A percentile compares a stretch with the other conserved stretches of the same genome.
Conservation (phyloP, 257 asterid genomes). For the Phtheirospermum japonicum region DNA sequence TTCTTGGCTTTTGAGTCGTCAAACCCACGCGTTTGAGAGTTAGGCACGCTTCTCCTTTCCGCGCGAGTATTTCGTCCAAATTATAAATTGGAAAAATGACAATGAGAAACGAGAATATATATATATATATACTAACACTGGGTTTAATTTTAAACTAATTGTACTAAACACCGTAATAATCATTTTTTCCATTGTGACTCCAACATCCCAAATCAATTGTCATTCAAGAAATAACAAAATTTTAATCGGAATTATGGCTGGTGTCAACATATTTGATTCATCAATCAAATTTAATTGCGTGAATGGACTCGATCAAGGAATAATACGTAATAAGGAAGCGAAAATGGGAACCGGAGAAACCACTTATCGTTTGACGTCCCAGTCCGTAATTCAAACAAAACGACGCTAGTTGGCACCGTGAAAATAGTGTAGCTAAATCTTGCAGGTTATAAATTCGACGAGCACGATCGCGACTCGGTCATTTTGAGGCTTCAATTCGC, state of each 20-base stretch:
- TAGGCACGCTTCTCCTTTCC: neutral
- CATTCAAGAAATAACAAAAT: neutral
- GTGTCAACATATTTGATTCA: conserved; percentile 2
- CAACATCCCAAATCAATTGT: conserved; percentile 1
- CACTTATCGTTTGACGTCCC: conserved; percentile 3
- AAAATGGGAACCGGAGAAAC: neutral
- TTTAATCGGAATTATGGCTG: neutral
- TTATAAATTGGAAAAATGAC: neutral
- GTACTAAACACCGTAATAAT: no score
- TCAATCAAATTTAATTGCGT: conserved; percentile 3
- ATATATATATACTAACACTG: neutral
- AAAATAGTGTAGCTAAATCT: conserved; percentile 47
- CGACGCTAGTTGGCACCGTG: conserved; percentile 33
- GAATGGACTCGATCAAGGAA: conserved; percentile 5
- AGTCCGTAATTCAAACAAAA: conserved; percentile 18
- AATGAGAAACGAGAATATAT: neutral
- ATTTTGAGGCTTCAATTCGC: conserved; percentile 58
- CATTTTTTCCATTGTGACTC: neutral
- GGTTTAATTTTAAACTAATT: no score
- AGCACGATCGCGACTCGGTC: conserved; percentile 55
- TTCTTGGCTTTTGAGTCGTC: conserved; percentile 2
- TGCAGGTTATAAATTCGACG: conserved; percentile 71
- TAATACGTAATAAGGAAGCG: conserved; percentile 17
- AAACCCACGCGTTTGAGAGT: neutral
- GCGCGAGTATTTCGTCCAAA: neutral